phyloP scores from a whole-genome alignment of 2,329 filamentous ascomycete species.

The Scytalidium lignicola region DNA sequence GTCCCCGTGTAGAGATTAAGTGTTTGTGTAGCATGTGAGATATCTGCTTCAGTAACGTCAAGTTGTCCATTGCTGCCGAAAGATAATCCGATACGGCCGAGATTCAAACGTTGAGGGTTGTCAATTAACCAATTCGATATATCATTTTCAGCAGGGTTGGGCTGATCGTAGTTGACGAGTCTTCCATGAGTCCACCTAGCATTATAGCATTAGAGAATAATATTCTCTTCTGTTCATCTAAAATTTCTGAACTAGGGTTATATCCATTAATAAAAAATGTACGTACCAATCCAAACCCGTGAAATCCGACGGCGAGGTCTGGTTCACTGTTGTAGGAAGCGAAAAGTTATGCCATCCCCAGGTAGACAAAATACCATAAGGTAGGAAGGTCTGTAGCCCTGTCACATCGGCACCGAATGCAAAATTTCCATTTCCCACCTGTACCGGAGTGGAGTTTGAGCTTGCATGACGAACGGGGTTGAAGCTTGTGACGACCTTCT shows the following conservation, averaged over 20 bases:
- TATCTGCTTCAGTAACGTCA: conserved; percentile 25
- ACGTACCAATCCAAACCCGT: conserved; percentile 34
- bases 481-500: conserved; percentile 13
- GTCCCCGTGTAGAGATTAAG: conserved; percentile 33
- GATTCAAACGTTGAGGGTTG: conserved; percentile 41
- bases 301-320: conserved; percentile 32
- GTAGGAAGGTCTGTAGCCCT: conserved; percentile 38
- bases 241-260: too few species aligned
- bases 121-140: conserved; percentile 46
- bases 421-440: conserved; percentile 43
- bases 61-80: conserved; percentile 22
- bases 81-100: conserved; percentile 36
- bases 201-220: too few species aligned
- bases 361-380: conserved; percentile 36
- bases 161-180: conserved; percentile 37
- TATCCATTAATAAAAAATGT: background rate
- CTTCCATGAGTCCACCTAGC: conserved; percentile 35
- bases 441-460: conserved; percentile 29
- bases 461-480: conserved; percentile 19
- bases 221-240: too few species aligned
- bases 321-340: conserved; percentile 30
- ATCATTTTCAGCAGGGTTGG: conserved; percentile 33
- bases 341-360: conserved; percentile 43
- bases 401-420: conserved; percentile 42
- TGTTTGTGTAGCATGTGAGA: conserved; percentile 29